phyloP scores from a whole-genome alignment of 441 rosid species.

The Adansonia grandidieri region DNA sequence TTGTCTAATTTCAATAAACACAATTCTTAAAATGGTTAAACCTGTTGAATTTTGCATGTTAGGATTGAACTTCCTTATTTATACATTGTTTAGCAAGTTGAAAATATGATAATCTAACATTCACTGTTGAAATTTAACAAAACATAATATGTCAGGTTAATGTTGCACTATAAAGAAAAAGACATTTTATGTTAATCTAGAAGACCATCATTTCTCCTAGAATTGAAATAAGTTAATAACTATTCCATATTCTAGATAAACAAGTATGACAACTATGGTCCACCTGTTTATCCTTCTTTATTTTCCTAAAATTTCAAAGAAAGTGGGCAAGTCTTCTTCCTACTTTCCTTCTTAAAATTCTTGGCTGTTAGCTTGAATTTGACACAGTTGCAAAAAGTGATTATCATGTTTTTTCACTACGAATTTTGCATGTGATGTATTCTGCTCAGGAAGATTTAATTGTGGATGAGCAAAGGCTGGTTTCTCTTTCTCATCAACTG shows the following conservation, averaged over 20 bases:
- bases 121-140: not conserved
- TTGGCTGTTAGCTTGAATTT: not conserved
- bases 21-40: constrained; percentile 2
- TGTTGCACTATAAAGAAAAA: not conserved
- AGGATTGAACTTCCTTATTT: not conserved
- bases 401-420: not conserved
- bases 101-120: not conserved
- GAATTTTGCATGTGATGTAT: not conserved
- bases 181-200: not conserved
- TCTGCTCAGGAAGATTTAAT: not conserved
- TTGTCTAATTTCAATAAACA: constrained; percentile 2
- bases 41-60: not conserved
- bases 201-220: not conserved
- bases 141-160: not conserved
- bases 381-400: not conserved
- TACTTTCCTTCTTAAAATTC: not conserved
- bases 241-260: not conserved
- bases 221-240: not conserved
- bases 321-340: constrained; percentile 13
- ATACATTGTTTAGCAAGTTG: constrained; percentile 1
- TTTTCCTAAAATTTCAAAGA: not conserved
- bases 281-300: not conserved
- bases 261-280: not conserved
- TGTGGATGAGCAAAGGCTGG: not conserved
- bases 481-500: not conserved